These are phyloP conservation scores for Colletotrichum australisinense DNA, from an alignment of 2,329 filamentous ascomycete species.

Conservation along the genomic window DNA sequence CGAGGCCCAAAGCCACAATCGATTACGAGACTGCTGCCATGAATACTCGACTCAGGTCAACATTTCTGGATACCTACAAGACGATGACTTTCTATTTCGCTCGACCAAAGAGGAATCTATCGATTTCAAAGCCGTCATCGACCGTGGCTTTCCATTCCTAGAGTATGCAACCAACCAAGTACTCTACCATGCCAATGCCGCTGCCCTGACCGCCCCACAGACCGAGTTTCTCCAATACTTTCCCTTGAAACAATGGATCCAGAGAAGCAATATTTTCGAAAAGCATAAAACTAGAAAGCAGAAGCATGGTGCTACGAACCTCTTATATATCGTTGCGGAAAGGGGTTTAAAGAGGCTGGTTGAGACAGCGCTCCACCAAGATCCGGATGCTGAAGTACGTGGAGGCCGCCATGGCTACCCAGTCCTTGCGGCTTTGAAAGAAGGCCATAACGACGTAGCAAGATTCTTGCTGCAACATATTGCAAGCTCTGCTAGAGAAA, in stretches of 20 bases:
- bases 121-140: fast-evolving
- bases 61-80: neutral
- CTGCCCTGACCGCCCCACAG: neutral
- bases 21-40: neutral
- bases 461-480: fast-evolving
- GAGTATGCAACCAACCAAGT: constrained; percentile 5
- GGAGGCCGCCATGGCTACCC: neutral
- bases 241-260: neutral
- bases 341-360: fast-evolving
- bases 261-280: neutral
- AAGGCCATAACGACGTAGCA: fast-evolving
- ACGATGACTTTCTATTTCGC: neutral
- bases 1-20: neutral
- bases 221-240: fast-evolving
- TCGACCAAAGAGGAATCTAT: neutral
- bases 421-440: neutral
- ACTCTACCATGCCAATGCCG: neutral
- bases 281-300: neutral
- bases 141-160: neutral
- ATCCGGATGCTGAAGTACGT: fast-evolving
- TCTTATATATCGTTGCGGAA: neutral
- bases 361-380: fast-evolving
- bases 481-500: neutral
- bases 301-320: neutral
- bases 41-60: neutral